phyloP scores from a whole-genome alignment of 148 eudicot genomes.

The Hydrangea macrophylla region DNA sequence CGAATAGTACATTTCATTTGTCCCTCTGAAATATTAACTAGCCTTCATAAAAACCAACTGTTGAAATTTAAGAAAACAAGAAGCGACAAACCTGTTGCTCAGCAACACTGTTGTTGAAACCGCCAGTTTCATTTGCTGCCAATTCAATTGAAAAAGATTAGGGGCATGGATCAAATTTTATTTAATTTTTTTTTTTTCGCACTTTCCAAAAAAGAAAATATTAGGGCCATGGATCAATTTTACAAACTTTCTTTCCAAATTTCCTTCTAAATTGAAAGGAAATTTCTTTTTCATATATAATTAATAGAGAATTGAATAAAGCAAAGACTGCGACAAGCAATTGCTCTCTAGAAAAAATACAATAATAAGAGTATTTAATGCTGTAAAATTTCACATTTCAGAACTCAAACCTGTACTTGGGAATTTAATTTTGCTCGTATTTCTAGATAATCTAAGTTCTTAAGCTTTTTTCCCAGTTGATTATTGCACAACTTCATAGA shows the following conservation, averaged over 20 bases:
- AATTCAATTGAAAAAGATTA: constrained; percentile 4
- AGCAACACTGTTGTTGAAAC: constrained; percentile 90
- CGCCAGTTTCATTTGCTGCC: constrained; percentile 71
- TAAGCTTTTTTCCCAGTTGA: too few relatives aligned
- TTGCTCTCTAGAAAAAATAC: too few relatives aligned
- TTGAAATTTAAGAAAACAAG: constrained; percentile 1
- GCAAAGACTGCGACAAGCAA: not conserved
- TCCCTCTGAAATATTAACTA: not conserved
- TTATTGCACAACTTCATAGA: too few relatives aligned
- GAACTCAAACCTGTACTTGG: too few relatives aligned
- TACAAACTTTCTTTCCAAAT: not conserved
- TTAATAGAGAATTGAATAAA: not conserved
- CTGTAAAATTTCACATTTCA: too few relatives aligned
- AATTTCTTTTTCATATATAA: too few relatives aligned
- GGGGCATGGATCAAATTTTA: not conserved
- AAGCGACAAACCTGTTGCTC: constrained; percentile 69
- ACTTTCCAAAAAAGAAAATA: not conserved
- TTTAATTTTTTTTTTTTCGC: too few relatives aligned
- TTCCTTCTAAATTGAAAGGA: too few relatives aligned
- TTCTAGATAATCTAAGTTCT: too few relatives aligned
- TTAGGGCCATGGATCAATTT: not conserved
- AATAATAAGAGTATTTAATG: too few relatives aligned
- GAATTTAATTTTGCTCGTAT: too few relatives aligned
- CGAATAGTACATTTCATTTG: not conserved
- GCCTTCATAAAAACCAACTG: not conserved